Conservation (phyloP, 2,329 filamentous ascomycete genomes). For the Fusarium subglutinans region DNA sequence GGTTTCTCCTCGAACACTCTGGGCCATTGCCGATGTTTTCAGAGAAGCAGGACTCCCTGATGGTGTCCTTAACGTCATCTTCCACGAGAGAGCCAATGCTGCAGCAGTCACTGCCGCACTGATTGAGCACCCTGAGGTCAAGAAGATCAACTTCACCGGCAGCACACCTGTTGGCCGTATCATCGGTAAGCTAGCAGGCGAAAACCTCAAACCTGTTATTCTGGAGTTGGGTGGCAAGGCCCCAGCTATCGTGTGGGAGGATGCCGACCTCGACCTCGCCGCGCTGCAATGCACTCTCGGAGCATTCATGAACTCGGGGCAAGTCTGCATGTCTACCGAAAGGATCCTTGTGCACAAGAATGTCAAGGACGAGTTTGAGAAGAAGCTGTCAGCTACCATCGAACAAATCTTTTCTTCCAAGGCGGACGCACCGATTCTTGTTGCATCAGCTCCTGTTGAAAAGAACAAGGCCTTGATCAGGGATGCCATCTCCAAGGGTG, state of each 20-base stretch:
- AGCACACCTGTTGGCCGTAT: conserved; percentile 78
- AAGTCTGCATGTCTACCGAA: conserved; percentile 89
- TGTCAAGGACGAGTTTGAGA: conserved; percentile 57
- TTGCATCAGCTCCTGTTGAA: conserved; percentile 71
- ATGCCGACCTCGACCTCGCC: conserved; percentile 79
- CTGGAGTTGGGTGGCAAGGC: conserved; percentile 88
- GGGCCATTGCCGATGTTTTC: conserved; percentile 70
- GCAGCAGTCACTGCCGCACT: conserved; percentile 72
- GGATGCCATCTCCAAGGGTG: conserved; percentile 76
- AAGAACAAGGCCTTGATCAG: conserved; percentile 74
- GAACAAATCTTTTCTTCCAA: conserved; percentile 61
- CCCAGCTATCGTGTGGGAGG: conserved; percentile 79
- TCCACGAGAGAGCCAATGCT: conserved; percentile 71
- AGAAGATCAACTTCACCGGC: conserved; percentile 89
- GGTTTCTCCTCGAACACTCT: conserved; percentile 70
- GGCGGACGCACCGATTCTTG: conserved; percentile 72
- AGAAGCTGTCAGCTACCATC: conserved; percentile 52
- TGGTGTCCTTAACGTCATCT: conserved; percentile 79
- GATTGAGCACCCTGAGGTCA: conserved; percentile 72
- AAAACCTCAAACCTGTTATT: conserved; percentile 80
- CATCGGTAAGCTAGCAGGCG: conserved; percentile 74
- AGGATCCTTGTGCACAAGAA: conserved; percentile 69
- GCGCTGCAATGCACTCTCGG: conserved; percentile 75
- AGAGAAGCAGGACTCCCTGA: conserved; percentile 79
- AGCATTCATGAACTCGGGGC: conserved; percentile 77